Base-by-base conservation (phyloP, 306 rosid genomes). In the Luffa aegyptiaca region DNA sequence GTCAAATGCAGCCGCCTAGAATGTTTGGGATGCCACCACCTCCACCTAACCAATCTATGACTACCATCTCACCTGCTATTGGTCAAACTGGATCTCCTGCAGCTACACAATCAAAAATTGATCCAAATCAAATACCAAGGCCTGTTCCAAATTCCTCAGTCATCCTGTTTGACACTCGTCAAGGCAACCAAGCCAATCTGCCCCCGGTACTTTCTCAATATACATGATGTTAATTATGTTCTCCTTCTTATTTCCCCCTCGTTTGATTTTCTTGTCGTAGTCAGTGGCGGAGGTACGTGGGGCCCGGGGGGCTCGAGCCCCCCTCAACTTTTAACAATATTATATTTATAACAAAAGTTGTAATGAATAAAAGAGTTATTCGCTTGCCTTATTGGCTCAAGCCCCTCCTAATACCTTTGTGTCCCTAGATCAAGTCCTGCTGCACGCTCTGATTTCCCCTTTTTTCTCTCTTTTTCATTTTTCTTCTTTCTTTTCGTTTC, bases 61-160 rank as follows among this genome's bases (percentile, higher is more conserved):
- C 97, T 68, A 89, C 98, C 21, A 90, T 93, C 83, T 87, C 94
- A 66, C 90, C 97, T 82, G 87, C 90, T 11, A 86, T 89, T 66
- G 93, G 97, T 88, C 97, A 91, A 87, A 84, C 96, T 44, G 99
- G 96, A 88, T 91, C 93, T 75, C 95, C 98, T 26, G 80, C 89
- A 84, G 88, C 90, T 57, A 97, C 97, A 75, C 88, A 94, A 78
- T 90, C 99, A 42, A 95, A 90, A 86, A 95, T 95, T 65, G 99
- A 91, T 82, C 99, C 99, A 61, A 95, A 90, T 89, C 99, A 95
- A 88, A 93, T 95, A 88, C 99, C 99, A 73, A 82, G 96, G 86
- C 99, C 97, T 31, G 71, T 91, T 51, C 93, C 99, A 79, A 89
- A 93, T 80, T 90, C 96, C 26, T 85, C 99, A 8, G 89, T 92